phyloP scores from a whole-genome alignment of 2,329 filamentous ascomycete genomes.

The Botrytis hyacinthi region DNA sequence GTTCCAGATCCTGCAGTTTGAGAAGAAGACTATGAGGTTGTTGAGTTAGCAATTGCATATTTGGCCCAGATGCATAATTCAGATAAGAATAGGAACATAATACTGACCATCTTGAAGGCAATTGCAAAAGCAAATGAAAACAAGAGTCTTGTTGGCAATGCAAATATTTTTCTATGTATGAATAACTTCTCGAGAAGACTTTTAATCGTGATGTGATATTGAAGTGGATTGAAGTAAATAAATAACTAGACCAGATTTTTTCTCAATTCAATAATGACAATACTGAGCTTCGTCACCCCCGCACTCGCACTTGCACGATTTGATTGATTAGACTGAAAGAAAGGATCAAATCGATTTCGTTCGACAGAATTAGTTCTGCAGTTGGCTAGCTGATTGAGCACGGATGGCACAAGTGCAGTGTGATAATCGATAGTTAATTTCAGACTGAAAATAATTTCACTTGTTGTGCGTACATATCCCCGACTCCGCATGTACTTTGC shows the following conservation, averaged over 20 bases:
- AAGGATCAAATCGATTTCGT: background rate
- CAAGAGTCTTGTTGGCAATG: background rate
- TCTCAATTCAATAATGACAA: background rate
- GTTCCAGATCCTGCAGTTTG: background rate
- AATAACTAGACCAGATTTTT: background rate
- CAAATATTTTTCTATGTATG: background rate
- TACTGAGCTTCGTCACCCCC: background rate
- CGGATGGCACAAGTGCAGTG: background rate
- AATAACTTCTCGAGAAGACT: background rate
- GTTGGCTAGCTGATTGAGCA: background rate
- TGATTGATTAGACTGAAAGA: background rate
- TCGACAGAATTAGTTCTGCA: background rate
- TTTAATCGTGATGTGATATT: background rate
- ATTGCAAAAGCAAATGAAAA: background rate
- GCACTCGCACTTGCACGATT: background rate
- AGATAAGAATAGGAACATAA: background rate
- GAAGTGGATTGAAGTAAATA: background rate
- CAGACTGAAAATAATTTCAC: background rate
- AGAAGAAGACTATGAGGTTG: background rate
- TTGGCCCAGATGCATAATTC: background rate
- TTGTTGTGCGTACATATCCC: background rate
- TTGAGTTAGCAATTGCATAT: background rate
- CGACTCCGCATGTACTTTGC: background rate
- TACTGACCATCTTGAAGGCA: background rate
- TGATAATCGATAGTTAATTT: background rate